phyloP scores from a whole-genome alignment of 805 yeast genomes.

The Torulaspora indica region DNA sequence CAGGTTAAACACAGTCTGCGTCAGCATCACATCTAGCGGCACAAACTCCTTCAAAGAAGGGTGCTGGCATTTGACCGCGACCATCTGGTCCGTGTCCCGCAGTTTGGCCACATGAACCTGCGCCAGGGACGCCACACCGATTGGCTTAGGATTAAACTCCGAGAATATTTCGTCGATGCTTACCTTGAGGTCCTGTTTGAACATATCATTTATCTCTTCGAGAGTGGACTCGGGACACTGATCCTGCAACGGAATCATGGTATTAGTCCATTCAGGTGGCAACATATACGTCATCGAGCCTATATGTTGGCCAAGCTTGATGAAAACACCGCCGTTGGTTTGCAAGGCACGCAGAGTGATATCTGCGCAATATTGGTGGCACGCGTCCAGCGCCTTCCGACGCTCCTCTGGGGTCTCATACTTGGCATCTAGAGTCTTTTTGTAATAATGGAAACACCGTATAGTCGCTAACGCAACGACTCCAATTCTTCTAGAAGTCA shows the following conservation, averaged over 20 bases:
- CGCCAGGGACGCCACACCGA: slow-evolving; percentile 94
- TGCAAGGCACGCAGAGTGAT: slow-evolving; percentile 77
- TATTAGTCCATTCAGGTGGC: slow-evolving; percentile 91
- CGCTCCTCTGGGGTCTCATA: slow-evolving; percentile 46
- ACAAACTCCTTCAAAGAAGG: slow-evolving; percentile 83
- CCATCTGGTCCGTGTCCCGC: slow-evolving; percentile 55
- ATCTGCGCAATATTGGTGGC: slow-evolving; percentile 72
- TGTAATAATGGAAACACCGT: slow-evolving; percentile 69
- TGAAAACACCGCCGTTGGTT: slow-evolving; percentile 85
- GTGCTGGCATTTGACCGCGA: slow-evolving; percentile 93
- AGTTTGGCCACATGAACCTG: slow-evolving; percentile 84
- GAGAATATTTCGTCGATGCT: slow-evolving; percentile 58
- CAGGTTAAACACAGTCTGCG: slow-evolving; percentile 66
- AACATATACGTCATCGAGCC: slow-evolving; percentile 86
- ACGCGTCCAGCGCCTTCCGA: slow-evolving; percentile 48
- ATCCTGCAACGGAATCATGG: slow-evolving; percentile 91
- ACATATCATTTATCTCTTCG: slow-evolving; percentile 64
- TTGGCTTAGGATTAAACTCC: slow-evolving; percentile 65
- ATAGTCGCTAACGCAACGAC: slow-evolving; percentile 65
- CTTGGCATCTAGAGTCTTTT: slow-evolving; percentile 46
- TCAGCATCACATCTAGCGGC: slow-evolving; percentile 80
- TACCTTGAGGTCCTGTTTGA: slow-evolving; percentile 59
- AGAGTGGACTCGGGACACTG: slow-evolving; percentile 76
- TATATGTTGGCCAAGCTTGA: slow-evolving; percentile 91
- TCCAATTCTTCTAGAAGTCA: slow-evolving; percentile 48